A percentile compares a stretch with the other conserved stretches of the same genome.
phyloP scores from a whole-genome alignment of 2,329 filamentous ascomycete genomes.

The Gnomoniopsis smithogilvyi region DNA sequence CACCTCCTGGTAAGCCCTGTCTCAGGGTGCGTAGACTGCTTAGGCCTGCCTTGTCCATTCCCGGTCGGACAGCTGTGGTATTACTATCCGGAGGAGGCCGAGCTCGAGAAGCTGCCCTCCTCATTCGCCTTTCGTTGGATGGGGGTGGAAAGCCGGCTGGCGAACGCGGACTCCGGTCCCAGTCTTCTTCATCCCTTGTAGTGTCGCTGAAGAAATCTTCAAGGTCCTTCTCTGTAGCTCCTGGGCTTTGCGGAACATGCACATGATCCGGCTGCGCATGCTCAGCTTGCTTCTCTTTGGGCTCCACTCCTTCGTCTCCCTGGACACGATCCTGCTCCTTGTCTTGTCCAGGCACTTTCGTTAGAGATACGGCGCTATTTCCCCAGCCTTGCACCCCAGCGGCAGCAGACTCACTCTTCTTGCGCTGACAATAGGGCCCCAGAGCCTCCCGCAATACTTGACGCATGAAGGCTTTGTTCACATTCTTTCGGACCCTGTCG shows the following conservation, averaged over 20 bases:
- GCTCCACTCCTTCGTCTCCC: not conserved
- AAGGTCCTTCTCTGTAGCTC: not conserved
- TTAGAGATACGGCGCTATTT: slow-evolving; percentile 14
- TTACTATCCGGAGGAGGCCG: not conserved
- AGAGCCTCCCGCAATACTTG: slow-evolving; percentile 31
- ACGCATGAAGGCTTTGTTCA: slow-evolving; percentile 36
- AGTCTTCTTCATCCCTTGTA: slow-evolving; percentile 7
- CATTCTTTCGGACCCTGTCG: slow-evolving; percentile 32
- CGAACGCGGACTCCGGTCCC: slow-evolving; percentile 2
- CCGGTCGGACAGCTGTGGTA: slow-evolving; percentile 7
- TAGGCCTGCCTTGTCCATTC: slow-evolving; percentile 17
- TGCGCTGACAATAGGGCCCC: slow-evolving; percentile 30
- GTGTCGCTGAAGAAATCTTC: slow-evolving; percentile 13
- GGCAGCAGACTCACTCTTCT: slow-evolving; percentile 18
- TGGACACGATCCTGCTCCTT: not conserved
- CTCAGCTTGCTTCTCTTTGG: not conserved
- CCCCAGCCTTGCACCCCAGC: slow-evolving; percentile 15
- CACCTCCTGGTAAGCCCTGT: slow-evolving; percentile 7
- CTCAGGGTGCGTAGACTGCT: slow-evolving; percentile 13
- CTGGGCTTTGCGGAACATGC: not conserved
- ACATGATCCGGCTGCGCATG: not conserved
- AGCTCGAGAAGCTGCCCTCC: slow-evolving; percentile 1
- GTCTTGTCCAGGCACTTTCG: not conserved
- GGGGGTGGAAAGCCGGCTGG: not conserved
- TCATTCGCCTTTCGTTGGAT: slow-evolving; percentile 3